Base-by-base conservation (phyloP, 345 rosid genomes). In the Syzygium jambos region DNA sequence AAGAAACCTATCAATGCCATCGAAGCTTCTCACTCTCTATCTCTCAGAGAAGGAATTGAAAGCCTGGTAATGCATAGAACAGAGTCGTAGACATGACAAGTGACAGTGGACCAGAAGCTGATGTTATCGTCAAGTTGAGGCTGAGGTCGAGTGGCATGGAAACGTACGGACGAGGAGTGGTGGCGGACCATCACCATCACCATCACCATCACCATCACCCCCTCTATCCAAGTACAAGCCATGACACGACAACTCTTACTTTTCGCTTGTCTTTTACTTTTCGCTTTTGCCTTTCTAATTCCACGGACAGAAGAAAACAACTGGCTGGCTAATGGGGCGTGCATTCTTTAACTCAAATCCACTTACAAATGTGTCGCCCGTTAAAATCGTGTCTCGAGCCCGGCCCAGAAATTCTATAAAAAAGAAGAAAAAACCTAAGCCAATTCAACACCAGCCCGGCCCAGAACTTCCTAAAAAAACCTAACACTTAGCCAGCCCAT, bases 1-100 rank as follows among this genome's bases (percentile, higher is more conserved):
- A 89, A 84, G n/a, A 91, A 51, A 80, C 90, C 85, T 8, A 90
- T 23, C 2, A 19, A 19, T 19, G 80, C 80, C 80, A 73, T 34
- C 38, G 80, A 19, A 73, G 49, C 80, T 19, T 38, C 49, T 73
- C 80, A 4, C 49, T 5, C 57, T 6, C 57, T 54, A 27, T 21
- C 59, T 23, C 27, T 56, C 5, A 13, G 54, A 14, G 54, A 14
- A 14, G 17, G 19, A 14, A 14, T 52, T 52, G 54, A 52, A 52
- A 52, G 54, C 5, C 54, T 22, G 61, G 61, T 56, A 9, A 56
- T 56, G 61, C 4, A 55, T 22, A 56, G 11, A 56, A 56, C 13
- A 56, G n/a, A 23, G 27, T 23, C n/a, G 12, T 27, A 1, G 61
- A 56, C 61, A 22, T 4, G 61, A 56, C 13, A 56, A 56, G 25